Evolutionary conservation across 2,329 filamentous ascomycete species (phyloP).

Genomic region (Verticillium alfalfae): DNA sequence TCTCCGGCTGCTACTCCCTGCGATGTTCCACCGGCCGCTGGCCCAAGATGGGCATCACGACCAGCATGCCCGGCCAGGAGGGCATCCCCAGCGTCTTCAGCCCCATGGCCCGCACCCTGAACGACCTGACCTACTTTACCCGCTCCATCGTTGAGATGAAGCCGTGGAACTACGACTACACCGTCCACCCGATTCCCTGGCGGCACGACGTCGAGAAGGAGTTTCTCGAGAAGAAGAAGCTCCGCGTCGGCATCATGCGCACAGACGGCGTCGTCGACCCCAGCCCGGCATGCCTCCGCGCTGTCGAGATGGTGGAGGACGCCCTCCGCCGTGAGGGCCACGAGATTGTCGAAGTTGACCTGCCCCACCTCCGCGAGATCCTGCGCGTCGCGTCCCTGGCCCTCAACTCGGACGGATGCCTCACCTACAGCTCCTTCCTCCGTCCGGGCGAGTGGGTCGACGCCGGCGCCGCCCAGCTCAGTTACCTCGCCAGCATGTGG

Average conservation of each 20-base stretch:
- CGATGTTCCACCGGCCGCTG: conserved; percentile 85
- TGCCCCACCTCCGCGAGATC: conserved; percentile 68
- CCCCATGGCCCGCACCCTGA: conserved; percentile 82
- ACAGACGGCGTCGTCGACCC: conserved; percentile 82
- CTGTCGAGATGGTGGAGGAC: conserved; percentile 62
- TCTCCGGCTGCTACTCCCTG: conserved; percentile 81
- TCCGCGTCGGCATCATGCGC: conserved; percentile 71
- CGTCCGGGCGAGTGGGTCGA: conserved; percentile 76
- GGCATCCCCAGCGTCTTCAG: conserved; percentile 85
- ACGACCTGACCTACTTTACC: conserved; percentile 81
- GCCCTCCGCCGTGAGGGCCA: conserved; percentile 71
- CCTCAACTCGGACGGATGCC: conserved; percentile 78
- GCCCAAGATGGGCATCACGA: conserved; percentile 78
- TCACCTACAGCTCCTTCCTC: conserved; percentile 73
- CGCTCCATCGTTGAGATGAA: conserved; percentile 71
- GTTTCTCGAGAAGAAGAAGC: conserved; percentile 52
- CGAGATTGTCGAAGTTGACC: conserved; percentile 58
- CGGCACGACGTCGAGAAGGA: conserved; percentile 54
- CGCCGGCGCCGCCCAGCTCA: conserved; percentile 68
- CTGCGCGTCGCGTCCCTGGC: conserved; percentile 73
- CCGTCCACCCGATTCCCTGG: conserved; percentile 82
- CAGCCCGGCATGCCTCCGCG: conserved; percentile 75
- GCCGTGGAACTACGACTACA: conserved; percentile 85
- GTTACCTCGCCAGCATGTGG: conserved; percentile 67
- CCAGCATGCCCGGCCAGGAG: conserved; percentile 89